Evolutionary conservation across 495 filamentous ascomycete genomes (phyloP), one percentile per base, ranked within the genome.

Genomic region (Xylaria longipes): DNA sequence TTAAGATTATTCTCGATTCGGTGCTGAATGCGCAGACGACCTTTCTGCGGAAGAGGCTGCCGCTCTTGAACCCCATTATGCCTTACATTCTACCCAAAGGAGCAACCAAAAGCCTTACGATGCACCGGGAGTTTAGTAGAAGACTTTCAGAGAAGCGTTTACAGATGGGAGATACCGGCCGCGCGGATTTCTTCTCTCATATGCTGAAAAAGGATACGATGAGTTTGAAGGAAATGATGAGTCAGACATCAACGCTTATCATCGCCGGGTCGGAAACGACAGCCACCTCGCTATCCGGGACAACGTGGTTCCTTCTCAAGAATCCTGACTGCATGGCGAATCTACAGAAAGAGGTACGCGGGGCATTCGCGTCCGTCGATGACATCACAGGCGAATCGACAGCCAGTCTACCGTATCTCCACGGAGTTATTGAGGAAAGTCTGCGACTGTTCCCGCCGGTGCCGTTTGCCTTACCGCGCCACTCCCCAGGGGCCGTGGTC

Each of bases 231-330:
- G 71, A 72, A 31, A 63, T 72, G 54, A 58, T 69, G 48, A 64
- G 46, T 12, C 71, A 72, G 43, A 61, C 71, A 8, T 54, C 63
- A 65, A 70, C 64, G 29, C 70, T 84, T n/a, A 75, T 84, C 60
- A 62, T 82, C 25, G 87, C 84, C 2, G 85, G 87, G 2, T 86
- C 84, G 35, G 87, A 89, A 73, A 89, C 88, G 1, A 88, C 85
- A 6, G 82, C 86, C 8, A 86, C 83, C 1, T 69, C 82, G 31
- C 79, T 91, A 6, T 80, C 83, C 0, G 88, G 79, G 0, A 79
- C 85, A 6, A 82, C 82, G 0, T 86, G 80, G 31, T 83, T 83
- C 58, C 78, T 89, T 29, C 73, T 85, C 14, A 69, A 45, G 3
- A 57, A 79, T 20, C 84, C 68, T 5, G 58, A 43, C n/a, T 70